Conservation (phyloP, 371 early-diverging fungal genomes). For the Paraphysoderma sedebokerense region DNA sequence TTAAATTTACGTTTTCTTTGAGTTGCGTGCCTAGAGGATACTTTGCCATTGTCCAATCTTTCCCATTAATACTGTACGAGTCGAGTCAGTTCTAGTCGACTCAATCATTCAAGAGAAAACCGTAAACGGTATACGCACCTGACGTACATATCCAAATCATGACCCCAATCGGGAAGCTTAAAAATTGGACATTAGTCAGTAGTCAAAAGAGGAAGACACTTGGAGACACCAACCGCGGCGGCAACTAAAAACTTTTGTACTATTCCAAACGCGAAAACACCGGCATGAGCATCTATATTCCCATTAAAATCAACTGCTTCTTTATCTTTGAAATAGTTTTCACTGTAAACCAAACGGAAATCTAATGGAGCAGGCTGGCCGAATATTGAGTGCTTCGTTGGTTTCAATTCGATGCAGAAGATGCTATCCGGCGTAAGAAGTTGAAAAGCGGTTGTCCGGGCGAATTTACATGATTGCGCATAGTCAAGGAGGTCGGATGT, state of each 20-base stretch:
- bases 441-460: conserved; percentile 22
- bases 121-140: conserved; percentile 3
- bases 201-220: background rate
- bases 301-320: conserved; percentile 22
- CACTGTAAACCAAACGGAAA: conserved; percentile 34
- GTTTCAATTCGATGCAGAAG: conserved; percentile 46
- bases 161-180: conserved; percentile 5
- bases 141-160: conserved; percentile 35
- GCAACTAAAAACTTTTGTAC: conserved; percentile 46
- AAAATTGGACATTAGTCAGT: background rate
- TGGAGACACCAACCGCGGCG: conserved; percentile 20
- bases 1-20: background rate
- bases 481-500: conserved; percentile 25
- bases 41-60: conserved; percentile 3
- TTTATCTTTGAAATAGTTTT: conserved; percentile 37
- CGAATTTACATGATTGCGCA: conserved; percentile 49
- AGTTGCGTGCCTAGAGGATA: background rate
- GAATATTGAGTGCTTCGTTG: conserved; percentile 13
- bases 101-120: background rate
- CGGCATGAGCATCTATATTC: conserved; percentile 15
- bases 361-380: conserved; percentile 22
- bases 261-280: conserved; percentile 42
- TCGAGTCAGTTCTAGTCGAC: background rate
- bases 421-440: conserved; percentile 33
- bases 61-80: conserved; percentile 2